phyloP scores from a whole-genome alignment of 2,329 filamentous ascomycete species.

The Hymenoscyphus albidus region DNA sequence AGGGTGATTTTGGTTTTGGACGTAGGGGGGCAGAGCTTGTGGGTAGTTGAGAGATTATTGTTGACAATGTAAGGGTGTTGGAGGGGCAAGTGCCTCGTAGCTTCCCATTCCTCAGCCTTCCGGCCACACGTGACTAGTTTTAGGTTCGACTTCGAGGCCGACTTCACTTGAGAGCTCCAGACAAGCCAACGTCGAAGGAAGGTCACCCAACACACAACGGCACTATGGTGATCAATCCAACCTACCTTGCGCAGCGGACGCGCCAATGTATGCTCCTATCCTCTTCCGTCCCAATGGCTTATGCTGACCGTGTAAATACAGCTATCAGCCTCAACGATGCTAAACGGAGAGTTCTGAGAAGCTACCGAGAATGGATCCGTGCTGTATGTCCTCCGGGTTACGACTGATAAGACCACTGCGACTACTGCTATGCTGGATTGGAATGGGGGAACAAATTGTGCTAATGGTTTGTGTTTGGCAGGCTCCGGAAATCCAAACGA shows the following conservation, averaged over 20 bases:
- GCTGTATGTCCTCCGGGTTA: conserved; percentile 59
- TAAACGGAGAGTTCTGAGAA: conserved; percentile 76
- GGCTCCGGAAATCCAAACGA: conserved; percentile 94
- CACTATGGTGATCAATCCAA: conserved; percentile 82
- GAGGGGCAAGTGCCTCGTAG: conserved; percentile 4
- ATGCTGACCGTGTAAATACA: conserved; percentile 50
- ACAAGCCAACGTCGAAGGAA: conserved; percentile 4
- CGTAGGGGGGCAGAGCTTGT: background rate
- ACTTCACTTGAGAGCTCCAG: conserved; percentile 23
- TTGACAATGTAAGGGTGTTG: background rate
- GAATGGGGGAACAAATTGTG: conserved; percentile 1
- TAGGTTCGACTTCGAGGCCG: conserved; percentile 5
- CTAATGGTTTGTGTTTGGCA: conserved; percentile 39
- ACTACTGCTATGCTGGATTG: background rate
- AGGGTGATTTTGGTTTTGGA: background rate
- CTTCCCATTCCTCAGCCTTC: conserved; percentile 22
- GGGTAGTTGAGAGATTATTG: background rate
- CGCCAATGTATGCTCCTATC: conserved; percentile 62
- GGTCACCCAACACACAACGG: conserved; percentile 11
- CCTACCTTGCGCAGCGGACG: conserved; percentile 80
- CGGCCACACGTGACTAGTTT: conserved; percentile 12
- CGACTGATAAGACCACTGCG: background rate
- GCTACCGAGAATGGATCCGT: conserved; percentile 94
- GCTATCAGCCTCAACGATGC: conserved; percentile 88
- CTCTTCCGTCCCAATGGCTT: conserved; percentile 12